phyloP scores from a whole-genome alignment of 768 basidiomycete genomes.

The Rhodosporidiobolus odoratus region DNA sequence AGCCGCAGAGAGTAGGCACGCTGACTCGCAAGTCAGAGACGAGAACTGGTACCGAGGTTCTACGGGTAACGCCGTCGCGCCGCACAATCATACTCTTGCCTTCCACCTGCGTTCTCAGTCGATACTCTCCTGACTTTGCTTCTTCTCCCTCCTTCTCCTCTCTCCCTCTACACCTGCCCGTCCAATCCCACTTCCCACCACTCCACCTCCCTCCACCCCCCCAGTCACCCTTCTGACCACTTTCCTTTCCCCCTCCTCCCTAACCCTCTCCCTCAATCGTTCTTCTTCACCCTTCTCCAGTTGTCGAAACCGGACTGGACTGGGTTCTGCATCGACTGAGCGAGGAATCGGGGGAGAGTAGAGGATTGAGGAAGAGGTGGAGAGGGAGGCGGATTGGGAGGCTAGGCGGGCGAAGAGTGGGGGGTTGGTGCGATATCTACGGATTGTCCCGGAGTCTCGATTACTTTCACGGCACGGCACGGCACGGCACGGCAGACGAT shows the following conservation, averaged over 20 bases:
- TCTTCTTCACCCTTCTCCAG: constrained; percentile 14
- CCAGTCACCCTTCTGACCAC: neutral
- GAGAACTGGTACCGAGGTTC: no score
- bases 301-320: constrained; percentile 3
- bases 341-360: neutral
- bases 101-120: no score
- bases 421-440: constrained; percentile 31
- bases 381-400: constrained; percentile 25
- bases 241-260: constrained; percentile 1
- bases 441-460: no score
- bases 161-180: neutral
- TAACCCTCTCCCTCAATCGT: neutral
- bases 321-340: neutral
- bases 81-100: no score
- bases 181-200: neutral
- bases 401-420: constrained; percentile 30
- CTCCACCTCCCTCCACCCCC: neutral
- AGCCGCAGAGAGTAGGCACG: no score
- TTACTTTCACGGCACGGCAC: no score
- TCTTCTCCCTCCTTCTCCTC: neutral
- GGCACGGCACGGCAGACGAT: neutral
- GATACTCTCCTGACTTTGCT: no score
- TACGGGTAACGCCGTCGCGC: no score
- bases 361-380: constrained; percentile 5
- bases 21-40: no score